Base-by-base conservation (phyloP, 2,329 filamentous ascomycete genomes). In the Ophiostoma piceae region DNA sequence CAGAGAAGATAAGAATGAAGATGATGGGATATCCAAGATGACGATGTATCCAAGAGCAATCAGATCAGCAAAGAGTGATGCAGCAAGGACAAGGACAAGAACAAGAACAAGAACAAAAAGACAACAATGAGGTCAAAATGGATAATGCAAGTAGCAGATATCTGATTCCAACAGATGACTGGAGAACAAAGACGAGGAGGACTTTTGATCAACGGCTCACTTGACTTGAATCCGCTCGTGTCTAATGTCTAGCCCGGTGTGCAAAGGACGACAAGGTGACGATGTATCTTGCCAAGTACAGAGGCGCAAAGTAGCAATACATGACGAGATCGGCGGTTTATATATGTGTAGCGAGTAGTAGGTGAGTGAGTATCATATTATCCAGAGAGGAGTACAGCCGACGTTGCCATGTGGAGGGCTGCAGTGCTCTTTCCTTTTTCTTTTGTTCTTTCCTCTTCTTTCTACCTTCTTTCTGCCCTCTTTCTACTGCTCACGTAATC, bases 131-230 rank as follows among this genome's bases (percentile, higher is more conserved):
- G 26, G 35, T 35, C 12, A 41, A 39, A 7, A 41, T 14, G 3
- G 11, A 41, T 14, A 41, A 41, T 41, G 39, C 12, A 14, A 41
- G 12, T 4, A 41, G 2, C 16, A 47, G 5, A 47, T 47, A 16
- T 14, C 41, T 14, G 41, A 39, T 41, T 35, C 3, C 35, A 16
- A n/a, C 41, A 43, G 41, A 47, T 57, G 51, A 57, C 51, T 26
- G 51, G 9, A 57, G 51, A 57, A 57, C 51, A 57, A 57, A 57
- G 51, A 57, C 51, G 51, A 57, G 51, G 51, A n/a, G 39, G 39
- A 41, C 39, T 41, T 41, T 14, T 35, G 35, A 35, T 35, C 35
- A 35, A 8, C 39, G 39, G 39, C 39, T 41, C 12, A 41, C 39
- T 41, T 14, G 51, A 57, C 51, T 26, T 57, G 4, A 9, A 57